Percentiles rank a stretch among this genome's conserved stretches.
Conservation (phyloP, 2,329 filamentous ascomycete genomes). For the Pseudocercospora eumusae region DNA sequence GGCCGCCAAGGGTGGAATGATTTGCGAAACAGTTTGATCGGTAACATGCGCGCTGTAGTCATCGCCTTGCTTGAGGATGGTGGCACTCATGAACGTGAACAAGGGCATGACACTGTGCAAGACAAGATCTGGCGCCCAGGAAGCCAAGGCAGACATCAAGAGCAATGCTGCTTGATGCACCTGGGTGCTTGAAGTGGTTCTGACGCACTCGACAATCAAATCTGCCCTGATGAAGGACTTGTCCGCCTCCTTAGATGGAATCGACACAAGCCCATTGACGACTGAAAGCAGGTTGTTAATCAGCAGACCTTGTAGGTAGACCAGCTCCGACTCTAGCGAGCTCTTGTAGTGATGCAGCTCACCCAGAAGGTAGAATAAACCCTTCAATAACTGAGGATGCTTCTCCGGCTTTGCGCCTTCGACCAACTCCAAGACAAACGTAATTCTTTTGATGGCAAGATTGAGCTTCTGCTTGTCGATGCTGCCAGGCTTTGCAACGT, state of each 20-base stretch:
- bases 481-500: conserved; percentile 62
- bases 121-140: conserved; percentile 84
- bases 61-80: conserved; percentile 86
- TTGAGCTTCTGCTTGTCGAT: conserved; percentile 67
- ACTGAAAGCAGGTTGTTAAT: conserved; percentile 81
- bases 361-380: conserved; percentile 80
- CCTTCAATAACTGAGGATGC: conserved; percentile 74
- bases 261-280: conserved; percentile 69
- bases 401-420: conserved; percentile 75
- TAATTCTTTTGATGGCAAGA: conserved; percentile 71
- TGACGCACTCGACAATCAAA: conserved; percentile 88
- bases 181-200: conserved; percentile 85
- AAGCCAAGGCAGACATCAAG: conserved; percentile 81
- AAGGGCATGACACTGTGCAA: conserved; percentile 98
- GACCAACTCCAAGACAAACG: conserved; percentile 83
- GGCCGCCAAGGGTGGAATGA: conserved; percentile 86
- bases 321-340: conserved; percentile 79
- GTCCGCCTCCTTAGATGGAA: conserved; percentile 59
- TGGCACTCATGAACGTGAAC: conserved; percentile 96
- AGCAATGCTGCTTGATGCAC: conserved; percentile 91
- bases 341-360: conserved; percentile 83
- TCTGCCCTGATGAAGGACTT: conserved; percentile 81
- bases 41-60: conserved; percentile 97
- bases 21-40: conserved; percentile 86
- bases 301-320: conserved; percentile 84